Base-by-base conservation (phyloP, 106 monocot species). In the Iris macrosiphon region DNA sequence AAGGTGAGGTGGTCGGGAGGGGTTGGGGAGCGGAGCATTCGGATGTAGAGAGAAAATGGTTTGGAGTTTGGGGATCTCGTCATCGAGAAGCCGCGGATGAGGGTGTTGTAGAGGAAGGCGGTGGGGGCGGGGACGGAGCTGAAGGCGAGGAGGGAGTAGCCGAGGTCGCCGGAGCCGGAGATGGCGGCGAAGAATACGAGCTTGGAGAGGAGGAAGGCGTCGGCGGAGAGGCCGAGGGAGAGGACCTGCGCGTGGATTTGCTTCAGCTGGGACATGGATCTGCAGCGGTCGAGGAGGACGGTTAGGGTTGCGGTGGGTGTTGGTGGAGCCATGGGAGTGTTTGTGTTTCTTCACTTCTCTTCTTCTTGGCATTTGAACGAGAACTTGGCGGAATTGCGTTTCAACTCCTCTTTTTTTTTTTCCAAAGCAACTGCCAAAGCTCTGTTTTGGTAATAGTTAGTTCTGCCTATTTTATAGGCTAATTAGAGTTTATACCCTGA, bases 1-100 rank as follows among this genome's bases (percentile, higher is more conserved):
- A 70, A 83, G 37, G 77, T 78, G n/a, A 83, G 65, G 52, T 78
- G 59, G 52, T 83, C 73, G 51, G 51, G 77, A 0, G 20, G n/a
- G 55, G 40, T 31, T 6, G 16, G 62, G 39, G 61, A 13, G 3
- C 66, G 77, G 14, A 52, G 70, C 83, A 83, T 83, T 24, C 37
- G 61, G 61, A 22, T 10, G 47, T 62, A 83, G 39, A 83, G 52
- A 9, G 62, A 55, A 23, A 78, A 6, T 49, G 69, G 48, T n/a
- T n/a, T n/a, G 22, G 29, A 55, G 61, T 66, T 79, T 21, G 87
- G 78, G 32, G 64, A 75, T 38, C 49, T 61, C 61, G 60, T 29
- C 13, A 5, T 69, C 35, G 82, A 88, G 75, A 62, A 75, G 40
- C 71, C 82, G 1, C 81, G 66, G 63, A 87, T 81, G 74, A 87